Evolutionary conservation across 2,329 filamentous ascomycete species (phyloP), one percentile per base, ranked within the genome.

Genomic region (Peltaster fructicola): DNA sequence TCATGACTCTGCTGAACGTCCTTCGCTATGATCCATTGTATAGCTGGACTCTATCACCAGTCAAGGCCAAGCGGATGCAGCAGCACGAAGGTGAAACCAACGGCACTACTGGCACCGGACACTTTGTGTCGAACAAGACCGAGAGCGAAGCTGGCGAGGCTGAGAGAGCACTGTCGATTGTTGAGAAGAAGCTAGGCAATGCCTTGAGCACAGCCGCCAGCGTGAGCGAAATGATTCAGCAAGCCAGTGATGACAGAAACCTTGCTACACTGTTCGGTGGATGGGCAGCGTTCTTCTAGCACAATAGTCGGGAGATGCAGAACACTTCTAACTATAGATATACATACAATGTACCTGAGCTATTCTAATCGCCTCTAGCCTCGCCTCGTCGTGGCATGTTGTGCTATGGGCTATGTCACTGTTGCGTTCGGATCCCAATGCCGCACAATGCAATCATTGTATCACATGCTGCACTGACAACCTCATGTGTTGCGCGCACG

Each of bases 1-100:
- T 99, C 55, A 95, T 93, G 84, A 95, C 88, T 0, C 82, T 98
- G 26, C 68, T 99, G 11, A 90, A 98, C 45, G 90, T 98, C 12
- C 59, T 99, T 30, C 76, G 90, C n/a, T 95, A 93, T 52, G 88
- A 99, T 59, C 90, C 88, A 1, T 57, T 99, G 32, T 91, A 95
- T 50, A 88, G 73, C 32, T 99, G 88, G 88, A 85, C 80, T 17
- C 73, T 93, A 28, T 88, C 79, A 7, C 68, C 70, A 0, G 49
- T 73, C 9, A 63, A 70, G 23, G 63, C 71, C 28, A 71, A 68
- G 46, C 61, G 63, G 27, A 73, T 76, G 63, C 71, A 75, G 41
- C 68, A 64, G 6, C 58, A 72, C 21, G 27, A 30, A n/a, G 19
- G 27, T 20, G 61, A 63, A 19, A 63, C 65, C 3, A 59, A 56